These are phyloP conservation scores for Pseudophaeomoniella oleicola DNA, from an alignment of 2,329 filamentous ascomycete species.

Conservation along the genomic window DNA sequence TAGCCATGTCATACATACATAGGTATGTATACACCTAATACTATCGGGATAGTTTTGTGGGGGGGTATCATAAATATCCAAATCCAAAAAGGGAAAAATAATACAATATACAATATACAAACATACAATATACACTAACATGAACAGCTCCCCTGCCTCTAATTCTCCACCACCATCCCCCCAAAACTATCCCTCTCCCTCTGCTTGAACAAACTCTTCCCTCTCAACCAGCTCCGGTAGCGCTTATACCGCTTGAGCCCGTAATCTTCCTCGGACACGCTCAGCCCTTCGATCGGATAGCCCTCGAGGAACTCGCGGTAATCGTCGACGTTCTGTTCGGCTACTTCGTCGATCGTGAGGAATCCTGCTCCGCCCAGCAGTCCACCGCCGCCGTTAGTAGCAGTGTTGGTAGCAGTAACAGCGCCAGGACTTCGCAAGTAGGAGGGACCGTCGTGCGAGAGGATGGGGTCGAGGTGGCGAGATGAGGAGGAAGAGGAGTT, in stretches of 20 bases:
- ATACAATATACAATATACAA: too few species aligned
- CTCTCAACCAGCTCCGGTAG: conserved; percentile 85
- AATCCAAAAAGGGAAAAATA: too few species aligned
- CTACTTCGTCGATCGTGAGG: conserved; percentile 28
- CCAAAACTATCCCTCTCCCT: conserved; percentile 14
- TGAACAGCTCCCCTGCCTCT: background rate
- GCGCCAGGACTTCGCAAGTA: too few species aligned
- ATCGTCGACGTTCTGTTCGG: conserved; percentile 53
- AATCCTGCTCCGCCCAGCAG: conserved; percentile 5
- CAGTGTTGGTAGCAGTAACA: too few species aligned
- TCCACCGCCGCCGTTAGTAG: too few species aligned
- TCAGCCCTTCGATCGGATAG: conserved; percentile 69
- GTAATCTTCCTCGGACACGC: conserved; percentile 73
- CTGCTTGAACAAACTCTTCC: conserved; percentile 95
- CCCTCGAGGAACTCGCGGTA: conserved; percentile 67
- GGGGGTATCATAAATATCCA: too few species aligned
- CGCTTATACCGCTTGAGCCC: conserved; percentile 93
- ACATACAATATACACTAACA: background rate
- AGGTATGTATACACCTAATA: too few species aligned
- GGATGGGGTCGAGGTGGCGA: too few species aligned
- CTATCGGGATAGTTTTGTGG: too few species aligned
- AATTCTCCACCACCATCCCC: background rate
- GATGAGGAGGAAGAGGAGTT: too few species aligned
- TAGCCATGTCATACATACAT: too few species aligned
- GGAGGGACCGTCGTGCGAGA: too few species aligned